These are phyloP conservation scores for Metarhizium anisopliae DNA, from an alignment of 2,329 filamentous ascomycete genomes.

Conservation along the genomic window DNA sequence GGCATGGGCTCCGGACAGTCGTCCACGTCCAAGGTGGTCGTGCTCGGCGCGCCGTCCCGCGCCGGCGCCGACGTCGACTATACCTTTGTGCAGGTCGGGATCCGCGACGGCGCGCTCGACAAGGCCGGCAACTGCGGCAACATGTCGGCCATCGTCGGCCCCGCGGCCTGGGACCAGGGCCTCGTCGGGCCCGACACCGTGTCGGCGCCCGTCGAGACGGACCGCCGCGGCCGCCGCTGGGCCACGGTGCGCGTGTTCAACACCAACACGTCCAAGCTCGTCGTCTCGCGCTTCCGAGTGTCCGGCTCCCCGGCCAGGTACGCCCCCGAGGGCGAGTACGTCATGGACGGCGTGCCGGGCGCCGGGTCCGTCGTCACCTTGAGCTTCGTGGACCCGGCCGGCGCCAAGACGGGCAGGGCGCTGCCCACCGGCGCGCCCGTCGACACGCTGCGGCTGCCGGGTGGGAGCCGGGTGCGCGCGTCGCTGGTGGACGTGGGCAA, in stretches of 20 bases:
- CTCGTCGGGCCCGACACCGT: slow-evolving; percentile 9
- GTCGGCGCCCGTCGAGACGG: slow-evolving; percentile 7
- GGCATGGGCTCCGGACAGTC: slow-evolving; percentile 63
- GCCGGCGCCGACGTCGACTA: slow-evolving; percentile 54
- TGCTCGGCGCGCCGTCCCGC: slow-evolving; percentile 45
- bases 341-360: slow-evolving; percentile 56
- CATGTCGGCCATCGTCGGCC: slow-evolving; percentile 59
- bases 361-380: slow-evolving; percentile 47
- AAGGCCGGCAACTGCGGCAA: slow-evolving; percentile 69
- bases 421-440: slow-evolving; percentile 41
- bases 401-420: slow-evolving; percentile 50
- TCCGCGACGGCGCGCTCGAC: slow-evolving; percentile 52
- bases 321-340: slow-evolving; percentile 38
- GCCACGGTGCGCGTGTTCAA: slow-evolving; percentile 54
- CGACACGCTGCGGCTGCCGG: slow-evolving; percentile 36
- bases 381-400: slow-evolving; percentile 53
- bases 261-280: slow-evolving; percentile 61
- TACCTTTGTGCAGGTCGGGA: slow-evolving; percentile 62
- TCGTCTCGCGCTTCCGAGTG: slow-evolving; percentile 48
- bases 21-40: slow-evolving; percentile 61
- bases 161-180: slow-evolving; percentile 28
- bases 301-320: slow-evolving; percentile 24
- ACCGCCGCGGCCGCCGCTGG: slow-evolving; percentile 18
- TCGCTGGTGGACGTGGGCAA: slow-evolving; percentile 57
- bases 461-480: slow-evolving; percentile 30